Evolutionary conservation across 73 alveolate genomes (phyloP).

Genomic region (Paramecium tetraurelia): DNA sequence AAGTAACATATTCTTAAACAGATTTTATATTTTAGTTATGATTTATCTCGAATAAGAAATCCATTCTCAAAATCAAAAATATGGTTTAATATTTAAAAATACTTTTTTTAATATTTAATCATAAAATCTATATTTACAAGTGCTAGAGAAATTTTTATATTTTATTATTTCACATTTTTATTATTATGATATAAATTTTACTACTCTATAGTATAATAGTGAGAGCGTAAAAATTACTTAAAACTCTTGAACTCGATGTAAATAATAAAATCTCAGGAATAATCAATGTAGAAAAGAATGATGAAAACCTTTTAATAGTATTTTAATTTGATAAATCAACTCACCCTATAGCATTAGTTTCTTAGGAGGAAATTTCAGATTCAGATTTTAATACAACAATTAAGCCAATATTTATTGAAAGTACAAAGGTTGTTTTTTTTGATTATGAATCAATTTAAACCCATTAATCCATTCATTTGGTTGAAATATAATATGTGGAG

Average conservation of each 20-base stretch:
- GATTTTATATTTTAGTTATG: background rate
- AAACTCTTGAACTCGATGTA: background rate
- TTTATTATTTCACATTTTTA: background rate
- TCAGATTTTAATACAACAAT: background rate
- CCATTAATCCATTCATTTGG: background rate
- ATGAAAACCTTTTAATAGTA: background rate
- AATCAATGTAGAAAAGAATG: background rate
- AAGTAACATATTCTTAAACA: background rate
- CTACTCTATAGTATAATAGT: background rate
- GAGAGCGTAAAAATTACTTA: background rate
- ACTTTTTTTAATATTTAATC: background rate
- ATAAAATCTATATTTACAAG: background rate
- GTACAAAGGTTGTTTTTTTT: background rate
- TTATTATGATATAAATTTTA: background rate
- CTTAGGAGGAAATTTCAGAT: background rate
- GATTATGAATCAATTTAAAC: background rate
- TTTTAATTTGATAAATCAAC: background rate
- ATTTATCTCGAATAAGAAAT: background rate
- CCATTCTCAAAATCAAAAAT: background rate
- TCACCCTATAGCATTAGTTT: background rate
- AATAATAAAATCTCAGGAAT: background rate
- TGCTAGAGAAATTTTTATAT: background rate
- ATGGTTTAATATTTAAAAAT: too few species aligned
- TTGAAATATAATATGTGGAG: background rate
- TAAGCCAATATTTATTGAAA: background rate